Evolutionary conservation across 2,329 filamentous ascomycete species (phyloP).

Genomic region (Aspergillus persii): DNA sequence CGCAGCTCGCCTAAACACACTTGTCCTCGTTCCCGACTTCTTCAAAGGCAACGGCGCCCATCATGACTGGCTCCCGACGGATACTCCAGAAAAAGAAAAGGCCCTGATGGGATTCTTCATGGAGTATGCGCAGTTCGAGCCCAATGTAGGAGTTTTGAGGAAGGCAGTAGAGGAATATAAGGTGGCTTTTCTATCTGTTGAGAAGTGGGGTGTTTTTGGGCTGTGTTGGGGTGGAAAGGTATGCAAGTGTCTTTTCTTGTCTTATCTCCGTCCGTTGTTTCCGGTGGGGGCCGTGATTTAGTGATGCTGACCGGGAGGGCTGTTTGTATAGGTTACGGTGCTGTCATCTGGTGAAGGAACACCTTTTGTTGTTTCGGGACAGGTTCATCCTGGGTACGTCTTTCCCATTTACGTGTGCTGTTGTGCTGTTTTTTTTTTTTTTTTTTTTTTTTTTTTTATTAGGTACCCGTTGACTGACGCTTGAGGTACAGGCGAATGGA

Average conservation of each 20-base stretch:
- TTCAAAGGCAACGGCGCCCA: slow-evolving; percentile 46
- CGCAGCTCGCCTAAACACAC: slow-evolving; percentile 34
- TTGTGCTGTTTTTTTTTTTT: background rate
- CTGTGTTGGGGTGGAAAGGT: slow-evolving; percentile 74
- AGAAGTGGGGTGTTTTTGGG: slow-evolving; percentile 61
- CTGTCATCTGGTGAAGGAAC: slow-evolving; percentile 51
- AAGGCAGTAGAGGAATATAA: slow-evolving; percentile 46
- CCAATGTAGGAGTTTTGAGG: slow-evolving; percentile 32
- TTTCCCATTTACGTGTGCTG: background rate
- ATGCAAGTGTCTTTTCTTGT: slow-evolving; percentile 23
- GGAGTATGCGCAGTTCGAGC: slow-evolving; percentile 33
- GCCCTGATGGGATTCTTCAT: slow-evolving; percentile 59
- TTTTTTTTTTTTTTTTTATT: slow-evolving; percentile 1
- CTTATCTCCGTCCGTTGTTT: no score
- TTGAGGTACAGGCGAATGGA: slow-evolving; percentile 41
- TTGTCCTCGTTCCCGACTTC: slow-evolving; percentile 44
- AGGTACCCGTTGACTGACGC: slow-evolving; percentile 18
- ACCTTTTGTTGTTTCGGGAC: slow-evolving; percentile 48
- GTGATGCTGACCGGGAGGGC: background rate
- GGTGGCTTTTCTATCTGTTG: slow-evolving; percentile 54
- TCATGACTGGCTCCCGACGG: slow-evolving; percentile 56
- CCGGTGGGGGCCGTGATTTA: no score
- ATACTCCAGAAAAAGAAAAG: slow-evolving; percentile 63
- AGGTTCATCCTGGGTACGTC: slow-evolving; percentile 36
- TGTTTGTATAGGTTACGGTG: slow-evolving; percentile 23